phyloP scores from a whole-genome alignment of 768 basidiomycete species.

The Leccinum broughii region DNA sequence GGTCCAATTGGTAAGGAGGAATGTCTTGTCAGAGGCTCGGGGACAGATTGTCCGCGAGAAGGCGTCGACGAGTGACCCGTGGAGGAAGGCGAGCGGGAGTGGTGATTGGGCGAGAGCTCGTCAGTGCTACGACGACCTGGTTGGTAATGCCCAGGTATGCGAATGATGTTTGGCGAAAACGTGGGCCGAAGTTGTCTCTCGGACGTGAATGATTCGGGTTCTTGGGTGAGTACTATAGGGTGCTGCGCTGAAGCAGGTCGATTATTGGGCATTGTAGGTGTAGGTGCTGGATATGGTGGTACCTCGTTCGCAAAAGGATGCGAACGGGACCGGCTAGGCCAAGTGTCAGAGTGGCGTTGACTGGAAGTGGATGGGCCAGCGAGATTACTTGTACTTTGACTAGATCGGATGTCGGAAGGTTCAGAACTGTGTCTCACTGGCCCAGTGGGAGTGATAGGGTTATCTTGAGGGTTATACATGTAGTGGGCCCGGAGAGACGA shows the following conservation, averaged over 20 bases:
- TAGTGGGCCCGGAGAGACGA: constrained; percentile 18
- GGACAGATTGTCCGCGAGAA: constrained; percentile 20
- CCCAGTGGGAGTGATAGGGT: constrained; percentile 6
- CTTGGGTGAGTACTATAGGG: constrained; percentile 16
- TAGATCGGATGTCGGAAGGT: constrained; percentile 15
- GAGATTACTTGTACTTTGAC: constrained; percentile 7
- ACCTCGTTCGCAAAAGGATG: constrained; percentile 21
- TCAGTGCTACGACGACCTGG: constrained; percentile 28
- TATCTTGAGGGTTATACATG: constrained; percentile 23
- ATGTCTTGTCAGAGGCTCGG: constrained; percentile 26
- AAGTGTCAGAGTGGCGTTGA: constrained; percentile 24
- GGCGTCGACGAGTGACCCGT: constrained; percentile 14
- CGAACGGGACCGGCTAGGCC: constrained; percentile 23
- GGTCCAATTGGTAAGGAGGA: constrained; percentile 26
- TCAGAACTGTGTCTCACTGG: constrained; percentile 30
- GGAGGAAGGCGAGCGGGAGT: constrained; percentile 29
- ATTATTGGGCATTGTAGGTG: constrained; percentile 16
- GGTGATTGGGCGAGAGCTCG: constrained; percentile 18
- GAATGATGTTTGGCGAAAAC: constrained; percentile 65
- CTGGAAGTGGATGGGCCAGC: constrained; percentile 19
- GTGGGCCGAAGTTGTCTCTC: constrained; percentile 59
- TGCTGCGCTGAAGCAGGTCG: constrained; percentile 19
- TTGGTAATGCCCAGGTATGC: constrained; percentile 64
- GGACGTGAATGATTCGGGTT: constrained; percentile 50
- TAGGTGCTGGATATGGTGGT: constrained; percentile 32